phyloP scores from a whole-genome alignment of 2,329 filamentous ascomycete species.

The Diplodia mutila region DNA sequence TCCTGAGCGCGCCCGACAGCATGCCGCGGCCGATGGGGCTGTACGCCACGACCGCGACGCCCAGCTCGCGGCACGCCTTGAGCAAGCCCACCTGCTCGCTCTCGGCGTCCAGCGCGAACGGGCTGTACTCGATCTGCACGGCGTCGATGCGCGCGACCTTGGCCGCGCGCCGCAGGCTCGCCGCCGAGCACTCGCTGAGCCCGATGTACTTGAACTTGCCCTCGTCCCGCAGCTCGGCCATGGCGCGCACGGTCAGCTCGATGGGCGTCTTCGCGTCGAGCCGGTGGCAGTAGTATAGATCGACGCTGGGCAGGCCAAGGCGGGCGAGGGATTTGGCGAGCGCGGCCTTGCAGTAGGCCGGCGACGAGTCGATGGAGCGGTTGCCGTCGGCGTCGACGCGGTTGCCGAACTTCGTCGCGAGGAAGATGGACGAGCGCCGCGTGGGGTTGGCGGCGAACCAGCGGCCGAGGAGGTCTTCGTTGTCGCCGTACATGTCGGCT shows the following conservation, averaged over 20 bases:
- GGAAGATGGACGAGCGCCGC: slow-evolving; percentile 30
- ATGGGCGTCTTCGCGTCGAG: slow-evolving; percentile 50
- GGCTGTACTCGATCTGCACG: slow-evolving; percentile 57
- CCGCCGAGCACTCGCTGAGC: slow-evolving; percentile 50
- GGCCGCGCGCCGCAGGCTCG: slow-evolving; percentile 54
- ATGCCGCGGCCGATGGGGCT: slow-evolving; percentile 43
- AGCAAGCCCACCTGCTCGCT: slow-evolving; percentile 38
- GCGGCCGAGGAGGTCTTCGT: slow-evolving; percentile 39
- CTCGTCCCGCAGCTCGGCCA: slow-evolving; percentile 47
- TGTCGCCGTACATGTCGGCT: slow-evolving; percentile 40
- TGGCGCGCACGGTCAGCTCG: slow-evolving; percentile 54
- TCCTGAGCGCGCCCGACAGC: slow-evolving; percentile 27
- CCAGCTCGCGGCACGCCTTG: slow-evolving; percentile 49
- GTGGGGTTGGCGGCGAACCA: slow-evolving; percentile 37
- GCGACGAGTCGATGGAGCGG: slow-evolving; percentile 42
- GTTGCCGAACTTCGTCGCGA: slow-evolving; percentile 59
- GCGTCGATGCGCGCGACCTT: slow-evolving; percentile 53
- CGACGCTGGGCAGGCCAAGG: slow-evolving; percentile 45
- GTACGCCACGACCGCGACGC: slow-evolving; percentile 46
- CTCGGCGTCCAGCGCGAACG: slow-evolving; percentile 55
- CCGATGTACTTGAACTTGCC: slow-evolving; percentile 58
- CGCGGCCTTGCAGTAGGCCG: slow-evolving; percentile 47
- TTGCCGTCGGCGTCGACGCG: slow-evolving; percentile 40
- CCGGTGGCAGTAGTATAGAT: slow-evolving; percentile 52
- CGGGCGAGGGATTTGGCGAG: slow-evolving; percentile 46